Evolutionary conservation across 139 green algal species (phyloP).

Genomic region (Tetradesmus lagerheimii): DNA sequence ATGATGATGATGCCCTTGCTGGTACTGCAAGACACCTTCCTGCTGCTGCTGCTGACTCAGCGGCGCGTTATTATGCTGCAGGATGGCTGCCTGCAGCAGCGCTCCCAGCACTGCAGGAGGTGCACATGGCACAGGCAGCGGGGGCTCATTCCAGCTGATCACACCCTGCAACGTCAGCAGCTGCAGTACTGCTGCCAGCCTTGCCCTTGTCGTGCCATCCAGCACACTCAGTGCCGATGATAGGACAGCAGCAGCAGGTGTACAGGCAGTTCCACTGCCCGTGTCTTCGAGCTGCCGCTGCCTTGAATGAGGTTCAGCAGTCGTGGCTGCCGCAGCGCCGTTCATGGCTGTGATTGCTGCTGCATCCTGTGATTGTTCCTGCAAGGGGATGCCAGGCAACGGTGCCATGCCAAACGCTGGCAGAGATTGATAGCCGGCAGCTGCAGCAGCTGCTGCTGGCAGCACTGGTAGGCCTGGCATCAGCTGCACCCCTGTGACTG

Average conservation of each 20-base stretch:
- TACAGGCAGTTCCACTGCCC: neutral
- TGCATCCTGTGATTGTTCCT: neutral
- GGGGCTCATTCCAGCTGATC: constrained; percentile 23
- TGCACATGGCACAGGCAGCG: neutral
- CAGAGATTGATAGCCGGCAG: neutral
- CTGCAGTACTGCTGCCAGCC: constrained; percentile 29
- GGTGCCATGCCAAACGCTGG: neutral
- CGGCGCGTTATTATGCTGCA: neutral
- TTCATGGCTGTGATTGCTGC: neutral
- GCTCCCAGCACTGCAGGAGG: neutral
- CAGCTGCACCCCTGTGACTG: neutral
- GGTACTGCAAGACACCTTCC: neutral
- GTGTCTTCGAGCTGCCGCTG: neutral
- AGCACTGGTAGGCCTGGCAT: neutral
- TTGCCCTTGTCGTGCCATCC: neutral
- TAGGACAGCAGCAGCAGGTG: neutral
- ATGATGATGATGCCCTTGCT: neutral
- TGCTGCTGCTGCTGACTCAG: neutral
- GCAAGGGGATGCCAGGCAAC: neutral
- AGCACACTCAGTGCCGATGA: neutral
- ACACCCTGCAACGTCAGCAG: constrained; percentile 30
- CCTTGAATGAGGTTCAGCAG: neutral
- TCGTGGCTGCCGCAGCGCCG: neutral
- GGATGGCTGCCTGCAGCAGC: constrained; percentile 13
- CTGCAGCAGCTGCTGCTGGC: neutral